Conservation (phyloP, 2,329 filamentous ascomycete genomes). For the Tolypocladium pustulatum region DNA sequence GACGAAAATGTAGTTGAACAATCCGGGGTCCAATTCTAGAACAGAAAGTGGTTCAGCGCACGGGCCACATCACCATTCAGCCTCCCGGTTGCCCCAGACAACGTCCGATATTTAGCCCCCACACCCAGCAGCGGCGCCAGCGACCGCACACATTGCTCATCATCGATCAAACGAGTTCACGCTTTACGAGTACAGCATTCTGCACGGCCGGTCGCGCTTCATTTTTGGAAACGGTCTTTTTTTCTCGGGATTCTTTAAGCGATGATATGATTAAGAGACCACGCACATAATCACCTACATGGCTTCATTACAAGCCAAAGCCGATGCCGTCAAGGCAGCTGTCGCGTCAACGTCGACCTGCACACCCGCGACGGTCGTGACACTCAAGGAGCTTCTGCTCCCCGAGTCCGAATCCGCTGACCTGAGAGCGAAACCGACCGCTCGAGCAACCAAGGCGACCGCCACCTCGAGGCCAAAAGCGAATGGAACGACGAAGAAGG, state of each 20-base stretch:
- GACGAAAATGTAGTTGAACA: neutral
- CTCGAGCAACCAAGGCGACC: constrained; percentile 17
- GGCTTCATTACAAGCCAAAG: constrained; percentile 32
- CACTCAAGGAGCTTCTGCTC: constrained; percentile 35
- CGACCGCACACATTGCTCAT: constrained; percentile 2
- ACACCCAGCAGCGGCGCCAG: neutral
- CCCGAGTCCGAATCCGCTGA: constrained; percentile 18
- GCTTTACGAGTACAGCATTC: constrained; percentile 8
- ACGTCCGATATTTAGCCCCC: constrained; percentile 23
- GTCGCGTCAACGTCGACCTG: constrained; percentile 43
- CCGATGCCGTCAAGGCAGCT: constrained; percentile 42
- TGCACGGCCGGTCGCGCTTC: constrained; percentile 11
- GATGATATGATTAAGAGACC: constrained; percentile 22
- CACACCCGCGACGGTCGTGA: constrained; percentile 36
- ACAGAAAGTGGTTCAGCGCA: neutral
- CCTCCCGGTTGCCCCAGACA: constrained; percentile 23
- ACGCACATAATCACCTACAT: constrained; percentile 21
- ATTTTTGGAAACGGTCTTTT: constrained; percentile 11
- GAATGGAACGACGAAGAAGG: constrained; percentile 7
- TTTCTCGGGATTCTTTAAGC: constrained; percentile 6
- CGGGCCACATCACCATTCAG: neutral
- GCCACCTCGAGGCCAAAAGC: constrained; percentile 13
- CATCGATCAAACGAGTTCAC: constrained; percentile 6
- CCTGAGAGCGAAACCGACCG: constrained; percentile 13
- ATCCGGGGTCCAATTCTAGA: neutral